Evolutionary conservation across 1,284 basidiomycete genomes (phyloP).

Genomic region (Rhodotorula mucilaginosa): DNA sequence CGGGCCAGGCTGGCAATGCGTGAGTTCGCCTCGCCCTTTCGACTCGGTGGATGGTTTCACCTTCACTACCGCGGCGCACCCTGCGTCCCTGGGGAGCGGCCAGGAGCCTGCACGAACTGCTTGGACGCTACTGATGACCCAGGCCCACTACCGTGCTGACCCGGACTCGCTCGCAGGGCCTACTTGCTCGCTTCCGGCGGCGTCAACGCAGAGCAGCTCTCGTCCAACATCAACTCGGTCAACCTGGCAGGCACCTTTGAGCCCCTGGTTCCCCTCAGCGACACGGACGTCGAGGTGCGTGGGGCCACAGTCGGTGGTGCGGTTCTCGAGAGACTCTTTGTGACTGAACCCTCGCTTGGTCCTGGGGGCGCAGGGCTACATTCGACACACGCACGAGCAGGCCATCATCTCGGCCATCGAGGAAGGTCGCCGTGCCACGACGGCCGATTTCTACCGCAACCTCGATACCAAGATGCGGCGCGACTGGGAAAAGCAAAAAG

Average conservation of each 20-base stretch:
- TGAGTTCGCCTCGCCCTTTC: constrained; percentile 9
- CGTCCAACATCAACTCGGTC: constrained; percentile 70
- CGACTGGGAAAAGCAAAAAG: constrained; percentile 88
- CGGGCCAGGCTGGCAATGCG: constrained; percentile 22
- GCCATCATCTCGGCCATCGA: constrained; percentile 91
- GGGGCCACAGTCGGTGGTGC: no score
- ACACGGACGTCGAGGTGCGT: constrained; percentile 71
- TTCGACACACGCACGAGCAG: constrained; percentile 88
- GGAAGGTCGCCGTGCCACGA: constrained; percentile 72
- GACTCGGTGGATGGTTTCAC: no score
- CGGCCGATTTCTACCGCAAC: constrained; percentile 77
- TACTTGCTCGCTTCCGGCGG: constrained; percentile 79
- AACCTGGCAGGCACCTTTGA: constrained; percentile 83
- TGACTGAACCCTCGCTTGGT: neutral
- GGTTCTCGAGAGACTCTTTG: neutral
- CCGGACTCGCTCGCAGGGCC: constrained; percentile 25
- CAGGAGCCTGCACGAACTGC: constrained; percentile 16
- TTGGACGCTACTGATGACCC: neutral
- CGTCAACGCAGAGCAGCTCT: constrained; percentile 75
- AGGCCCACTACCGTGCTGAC: constrained; percentile 2
- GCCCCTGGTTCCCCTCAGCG: constrained; percentile 80
- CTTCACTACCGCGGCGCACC: neutral
- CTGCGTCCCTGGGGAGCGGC: no score
- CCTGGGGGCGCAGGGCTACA: constrained; percentile 58
- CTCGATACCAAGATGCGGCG: constrained; percentile 70